These are phyloP conservation scores for Nitzschia inconspicua DNA, from an alignment of 108 stramenopile genomes.

Conservation along the genomic window DNA sequence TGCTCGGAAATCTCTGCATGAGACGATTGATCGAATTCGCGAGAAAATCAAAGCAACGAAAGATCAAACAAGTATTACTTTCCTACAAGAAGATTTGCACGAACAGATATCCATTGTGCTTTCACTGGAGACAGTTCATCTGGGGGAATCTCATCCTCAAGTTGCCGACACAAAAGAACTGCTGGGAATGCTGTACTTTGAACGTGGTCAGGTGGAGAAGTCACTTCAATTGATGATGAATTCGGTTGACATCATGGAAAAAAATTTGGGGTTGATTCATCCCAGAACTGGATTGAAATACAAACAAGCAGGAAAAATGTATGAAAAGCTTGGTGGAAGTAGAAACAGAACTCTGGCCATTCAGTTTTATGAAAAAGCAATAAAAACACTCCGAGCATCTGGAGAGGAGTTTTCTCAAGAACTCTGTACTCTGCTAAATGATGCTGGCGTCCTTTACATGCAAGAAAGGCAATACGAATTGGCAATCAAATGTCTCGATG, in stretches of 20 bases:
- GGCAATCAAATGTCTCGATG: slow-evolving; percentile 23
- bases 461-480: slow-evolving; percentile 16
- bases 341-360: slow-evolving; percentile 16
- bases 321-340: slow-evolving; percentile 5
- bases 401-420: slow-evolving; percentile 12
- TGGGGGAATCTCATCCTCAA: slow-evolving; percentile 40
- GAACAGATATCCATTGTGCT: slow-evolving; percentile 23
- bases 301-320: slow-evolving; percentile 22
- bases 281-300: slow-evolving; percentile 29
- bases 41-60: slow-evolving; percentile 6
- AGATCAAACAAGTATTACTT: slow-evolving; percentile 1
- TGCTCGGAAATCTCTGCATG: slow-evolving; percentile 21
- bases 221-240: slow-evolving; percentile 23
- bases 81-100: slow-evolving; percentile 19
- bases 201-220: slow-evolving; percentile 8
- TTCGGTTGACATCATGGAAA: slow-evolving; percentile 17
- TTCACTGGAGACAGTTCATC: slow-evolving; percentile 17
- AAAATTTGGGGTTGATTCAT: slow-evolving; percentile 26
- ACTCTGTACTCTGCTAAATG: slow-evolving; percentile 27
- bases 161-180: slow-evolving; percentile 27
- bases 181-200: slow-evolving; percentile 18
- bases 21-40: slow-evolving; percentile 17
- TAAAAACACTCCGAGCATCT: slow-evolving; percentile 7
- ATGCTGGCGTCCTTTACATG: slow-evolving; percentile 30
- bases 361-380: slow-evolving; percentile 23